Evolutionary conservation across 768 basidiomycete genomes (phyloP).

Genomic region (Pleurotus tuoliensis): DNA sequence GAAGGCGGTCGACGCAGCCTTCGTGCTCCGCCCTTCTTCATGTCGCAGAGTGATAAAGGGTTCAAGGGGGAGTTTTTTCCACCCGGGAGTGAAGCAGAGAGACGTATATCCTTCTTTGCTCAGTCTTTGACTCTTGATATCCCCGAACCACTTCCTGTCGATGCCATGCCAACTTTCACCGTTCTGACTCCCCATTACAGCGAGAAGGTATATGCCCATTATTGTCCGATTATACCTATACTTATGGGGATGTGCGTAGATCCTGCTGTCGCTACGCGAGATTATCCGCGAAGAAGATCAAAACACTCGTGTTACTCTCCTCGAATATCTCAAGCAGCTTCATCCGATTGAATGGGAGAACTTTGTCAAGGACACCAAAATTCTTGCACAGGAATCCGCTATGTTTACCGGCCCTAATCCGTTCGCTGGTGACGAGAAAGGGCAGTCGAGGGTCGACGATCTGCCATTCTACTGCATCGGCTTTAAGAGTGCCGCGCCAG

Average conservation of each 20-base stretch:
- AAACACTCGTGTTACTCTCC: slow-evolving; percentile 91
- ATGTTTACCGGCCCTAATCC: slow-evolving; percentile 78
- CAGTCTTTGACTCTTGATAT: slow-evolving; percentile 95
- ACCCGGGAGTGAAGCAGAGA: slow-evolving; percentile 89
- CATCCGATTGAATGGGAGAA: slow-evolving; percentile 99
- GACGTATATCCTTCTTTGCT: slow-evolving; percentile 98
- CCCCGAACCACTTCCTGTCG: slow-evolving; percentile 90
- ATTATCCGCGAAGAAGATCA: slow-evolving; percentile 99
- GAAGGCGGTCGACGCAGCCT: slow-evolving; percentile 85
- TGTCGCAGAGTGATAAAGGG: slow-evolving; percentile 87
- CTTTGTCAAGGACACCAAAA: slow-evolving; percentile 99
- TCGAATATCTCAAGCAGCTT: slow-evolving; percentile 97
- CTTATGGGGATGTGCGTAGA: slow-evolving; percentile 37
- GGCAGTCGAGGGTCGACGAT: slow-evolving; percentile 80
- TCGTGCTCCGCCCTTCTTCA: slow-evolving; percentile 96
- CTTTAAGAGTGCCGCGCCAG: slow-evolving; percentile 97
- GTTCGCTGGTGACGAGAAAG: slow-evolving; percentile 74
- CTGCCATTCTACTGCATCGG: slow-evolving; percentile 98
- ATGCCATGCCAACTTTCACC: slow-evolving; percentile 99
- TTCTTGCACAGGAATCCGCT: slow-evolving; percentile 92
- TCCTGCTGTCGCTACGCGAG: slow-evolving; percentile 91
- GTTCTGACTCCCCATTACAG: slow-evolving; percentile 98
- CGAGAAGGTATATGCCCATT: slow-evolving; percentile 67
- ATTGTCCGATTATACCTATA: no score
- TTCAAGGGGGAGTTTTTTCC: slow-evolving; percentile 89